A percentile compares a stretch with the other conserved stretches of the same genome.
Conservation (phyloP, 2,329 filamentous ascomycete species). For the Lomentospora prolificans region DNA sequence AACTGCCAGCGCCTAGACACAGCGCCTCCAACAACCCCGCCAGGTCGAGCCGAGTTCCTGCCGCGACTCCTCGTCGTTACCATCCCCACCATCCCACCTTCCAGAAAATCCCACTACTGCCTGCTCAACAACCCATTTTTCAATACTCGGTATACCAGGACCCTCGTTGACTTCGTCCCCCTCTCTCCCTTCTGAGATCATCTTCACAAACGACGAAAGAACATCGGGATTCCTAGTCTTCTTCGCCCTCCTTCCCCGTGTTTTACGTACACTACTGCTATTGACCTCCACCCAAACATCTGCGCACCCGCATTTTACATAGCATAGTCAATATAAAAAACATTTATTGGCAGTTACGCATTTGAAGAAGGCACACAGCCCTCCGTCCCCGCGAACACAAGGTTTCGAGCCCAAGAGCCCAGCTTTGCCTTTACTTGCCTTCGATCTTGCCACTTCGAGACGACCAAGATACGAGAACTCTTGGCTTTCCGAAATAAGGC, state of each 20-base stretch:
- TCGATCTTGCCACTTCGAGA: not conserved
- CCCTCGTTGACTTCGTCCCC: too few species aligned
- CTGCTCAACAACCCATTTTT: not conserved
- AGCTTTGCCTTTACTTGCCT: not conserved
- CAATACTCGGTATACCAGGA: too few species aligned
- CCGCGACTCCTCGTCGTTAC: slow-evolving; percentile 16
- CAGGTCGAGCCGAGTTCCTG: slow-evolving; percentile 2
- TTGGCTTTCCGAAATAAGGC: not conserved
- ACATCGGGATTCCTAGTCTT: not conserved
- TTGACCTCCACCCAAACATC: not conserved
- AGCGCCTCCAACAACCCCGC: not conserved
- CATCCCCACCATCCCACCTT: slow-evolving; percentile 2
- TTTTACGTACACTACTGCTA: not conserved
- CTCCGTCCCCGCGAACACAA: not conserved
- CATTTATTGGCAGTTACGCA: not conserved
- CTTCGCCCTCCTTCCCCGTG: not conserved
- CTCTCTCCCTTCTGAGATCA: too few species aligned
- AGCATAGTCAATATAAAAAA: slow-evolving; percentile 9
- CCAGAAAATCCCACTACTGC: not conserved
- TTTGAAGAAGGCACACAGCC: not conserved
- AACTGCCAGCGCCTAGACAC: not conserved
- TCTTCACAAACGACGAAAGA: too few species aligned
- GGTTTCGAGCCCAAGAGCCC: not conserved
- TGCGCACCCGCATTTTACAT: not conserved
- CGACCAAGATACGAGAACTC: not conserved